phyloP scores from a whole-genome alignment of 2,329 filamentous ascomycete species.

The Aspergillus phoenicis region DNA sequence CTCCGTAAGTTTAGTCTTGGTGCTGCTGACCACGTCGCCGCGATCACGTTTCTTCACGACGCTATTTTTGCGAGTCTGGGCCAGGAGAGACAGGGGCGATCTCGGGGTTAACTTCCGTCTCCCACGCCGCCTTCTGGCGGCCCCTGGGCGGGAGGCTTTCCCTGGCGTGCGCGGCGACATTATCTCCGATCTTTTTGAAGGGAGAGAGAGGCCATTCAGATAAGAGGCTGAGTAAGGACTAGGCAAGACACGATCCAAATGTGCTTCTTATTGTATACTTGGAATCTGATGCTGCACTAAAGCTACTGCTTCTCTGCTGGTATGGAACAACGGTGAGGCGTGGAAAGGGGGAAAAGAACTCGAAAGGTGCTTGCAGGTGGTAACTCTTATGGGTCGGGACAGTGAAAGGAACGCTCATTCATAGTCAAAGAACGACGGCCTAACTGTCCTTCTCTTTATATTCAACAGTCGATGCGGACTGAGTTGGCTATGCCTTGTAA shows the following conservation, averaged over 20 bases:
- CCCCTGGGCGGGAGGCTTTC: constrained; percentile 7
- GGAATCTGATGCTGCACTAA: background rate
- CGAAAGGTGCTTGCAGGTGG: background rate
- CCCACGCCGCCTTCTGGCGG: constrained; percentile 12
- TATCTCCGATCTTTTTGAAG: background rate
- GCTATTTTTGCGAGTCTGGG: constrained; percentile 17
- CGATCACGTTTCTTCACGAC: constrained; percentile 10
- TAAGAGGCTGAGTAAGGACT: background rate
- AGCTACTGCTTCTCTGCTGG: background rate
- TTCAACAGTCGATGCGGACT: background rate
- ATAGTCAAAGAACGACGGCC: constrained; percentile 5
- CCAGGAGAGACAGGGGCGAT: constrained; percentile 19
- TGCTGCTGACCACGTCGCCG: constrained; percentile 9
- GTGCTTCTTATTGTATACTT: background rate
- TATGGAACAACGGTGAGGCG: background rate
- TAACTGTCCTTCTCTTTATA: constrained; percentile 8
- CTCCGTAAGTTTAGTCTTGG: constrained; percentile 6
- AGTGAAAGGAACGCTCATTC: background rate
- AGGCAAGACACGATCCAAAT: background rate
- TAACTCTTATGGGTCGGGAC: constrained; percentile 2
- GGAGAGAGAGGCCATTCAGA: background rate
- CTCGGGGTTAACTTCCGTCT: constrained; percentile 13
- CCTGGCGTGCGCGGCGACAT: background rate
- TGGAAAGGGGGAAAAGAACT: background rate
- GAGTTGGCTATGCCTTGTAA: background rate